Base-by-base conservation (phyloP, 2,329 filamentous ascomycete genomes). In the Stachybotrys echinatus region DNA sequence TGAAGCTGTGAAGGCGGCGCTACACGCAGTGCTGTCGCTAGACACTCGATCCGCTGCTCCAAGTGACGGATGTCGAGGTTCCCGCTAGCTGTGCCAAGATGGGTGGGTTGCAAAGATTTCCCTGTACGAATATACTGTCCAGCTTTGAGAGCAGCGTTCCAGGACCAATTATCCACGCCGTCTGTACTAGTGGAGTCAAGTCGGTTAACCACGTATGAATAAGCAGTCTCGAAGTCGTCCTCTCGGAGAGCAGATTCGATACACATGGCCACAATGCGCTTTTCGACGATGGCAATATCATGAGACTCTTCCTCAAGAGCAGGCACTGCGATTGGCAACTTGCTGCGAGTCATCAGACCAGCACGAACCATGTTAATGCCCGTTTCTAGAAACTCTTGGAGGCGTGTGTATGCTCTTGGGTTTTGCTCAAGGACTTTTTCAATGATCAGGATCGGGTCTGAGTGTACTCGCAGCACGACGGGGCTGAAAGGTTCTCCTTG, bases 141-240 rank as follows among this genome's bases (percentile, higher is more conserved):
- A n/a, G 88, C 87, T 57, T 86, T 80, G 42, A 92, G 74, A 4
- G 89, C 88, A 6, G 88, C 88, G 52, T 82, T 83, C 89, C 89
- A 94, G 2, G 87, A 87, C 66, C 87, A 85, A 51, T 87, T 78
- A 56, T 90, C 86, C 14, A 68, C 60, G 18, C 50, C 49, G 19
- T 54, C 55, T 20, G 55, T 56, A 21, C 59, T 47, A 5, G 52
- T 49, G 7, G 60, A 52, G 7, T 76, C 74, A 0, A 94, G 74
- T 20, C 86, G 81, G 61, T 84, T 90, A 44, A 89, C 80, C 2
- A 92, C 85, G 61, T 89, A 92, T 0, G 88, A 92, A 64, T 92
- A 94, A 12, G 89, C 89, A 0, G 89, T 94, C 63, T 95, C 89
- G 53, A 94, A 94, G 62, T 84, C 89, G 54, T 91, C 84, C 61